phyloP scores from a whole-genome alignment of 805 yeast genomes.

The Peterozyma xylosa region DNA sequence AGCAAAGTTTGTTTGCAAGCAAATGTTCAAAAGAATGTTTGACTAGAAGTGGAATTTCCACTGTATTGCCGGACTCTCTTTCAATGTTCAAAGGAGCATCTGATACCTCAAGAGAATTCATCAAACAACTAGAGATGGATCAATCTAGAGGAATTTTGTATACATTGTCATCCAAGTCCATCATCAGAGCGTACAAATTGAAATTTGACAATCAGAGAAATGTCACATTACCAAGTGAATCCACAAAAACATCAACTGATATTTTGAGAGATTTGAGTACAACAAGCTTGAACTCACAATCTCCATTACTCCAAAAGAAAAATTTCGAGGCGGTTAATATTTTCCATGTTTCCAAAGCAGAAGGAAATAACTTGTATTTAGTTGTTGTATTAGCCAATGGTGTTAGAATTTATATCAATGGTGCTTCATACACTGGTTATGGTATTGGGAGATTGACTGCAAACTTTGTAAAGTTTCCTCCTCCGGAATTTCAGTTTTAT shows the following conservation, averaged over 20 bases:
- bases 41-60: slow-evolving; percentile 56
- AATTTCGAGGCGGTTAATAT: slow-evolving; percentile 55
- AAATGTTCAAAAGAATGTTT: slow-evolving; percentile 79
- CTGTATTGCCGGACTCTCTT: slow-evolving; percentile 34
- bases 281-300: slow-evolving; percentile 21
- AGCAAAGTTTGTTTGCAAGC: slow-evolving; percentile 81
- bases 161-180: slow-evolving; percentile 73
- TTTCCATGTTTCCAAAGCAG: slow-evolving; percentile 51
- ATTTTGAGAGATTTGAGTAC: slow-evolving; percentile 40
- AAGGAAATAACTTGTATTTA: slow-evolving; percentile 62
- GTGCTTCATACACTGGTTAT: slow-evolving; percentile 24
- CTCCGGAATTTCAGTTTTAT: slow-evolving; percentile 24
- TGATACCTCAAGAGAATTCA: slow-evolving; percentile 37
- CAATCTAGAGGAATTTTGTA: slow-evolving; percentile 71
- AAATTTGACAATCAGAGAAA: slow-evolving; percentile 31
- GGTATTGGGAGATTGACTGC: slow-evolving; percentile 25
- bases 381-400: slow-evolving; percentile 80
- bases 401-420: slow-evolving; percentile 64
- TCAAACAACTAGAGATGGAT: slow-evolving; percentile 66
- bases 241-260: slow-evolving; percentile 34
- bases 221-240: slow-evolving; percentile 19
- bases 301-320: slow-evolving; percentile 45
- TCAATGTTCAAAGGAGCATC: slow-evolving; percentile 10
- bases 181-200: slow-evolving; percentile 72
- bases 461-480: slow-evolving; percentile 36